Evolutionary conservation across 2,329 filamentous ascomycete genomes (phyloP).

Genomic region (Pseudogymnoascus verrucosus): DNA sequence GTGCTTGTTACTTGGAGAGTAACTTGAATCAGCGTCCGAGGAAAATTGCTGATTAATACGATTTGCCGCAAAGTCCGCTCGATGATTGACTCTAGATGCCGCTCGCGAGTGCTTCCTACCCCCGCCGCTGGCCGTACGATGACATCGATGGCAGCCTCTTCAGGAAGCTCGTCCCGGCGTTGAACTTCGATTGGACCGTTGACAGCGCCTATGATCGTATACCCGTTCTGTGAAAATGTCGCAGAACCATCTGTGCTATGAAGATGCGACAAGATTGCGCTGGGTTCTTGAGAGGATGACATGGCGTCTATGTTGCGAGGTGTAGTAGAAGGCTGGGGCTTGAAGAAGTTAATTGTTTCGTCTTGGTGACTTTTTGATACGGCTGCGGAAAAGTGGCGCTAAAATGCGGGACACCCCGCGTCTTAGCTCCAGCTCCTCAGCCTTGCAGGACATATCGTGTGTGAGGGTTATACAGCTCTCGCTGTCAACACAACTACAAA

Average conservation of each 20-base stretch:
- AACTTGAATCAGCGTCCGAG: conserved; percentile 69
- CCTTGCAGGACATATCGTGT: conserved; percentile 3
- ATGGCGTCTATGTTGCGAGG: conserved; percentile 28
- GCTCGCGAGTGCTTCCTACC: conserved; percentile 69
- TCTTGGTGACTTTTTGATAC: conserved; percentile 8
- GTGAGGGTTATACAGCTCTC: neutral
- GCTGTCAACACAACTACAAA: conserved; percentile 13
- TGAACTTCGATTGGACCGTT: conserved; percentile 90
- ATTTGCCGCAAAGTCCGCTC: conserved; percentile 65
- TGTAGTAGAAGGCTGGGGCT: neutral
- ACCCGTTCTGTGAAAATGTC: conserved; percentile 66
- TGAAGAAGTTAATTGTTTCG: conserved; percentile 3
- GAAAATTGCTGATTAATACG: conserved; percentile 67
- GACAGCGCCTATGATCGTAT: conserved; percentile 74
- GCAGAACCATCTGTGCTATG: conserved; percentile 73
- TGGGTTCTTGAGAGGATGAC: conserved; percentile 40
- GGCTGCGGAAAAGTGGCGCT: conserved; percentile 9
- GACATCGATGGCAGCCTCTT: conserved; percentile 85
- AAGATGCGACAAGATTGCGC: conserved; percentile 44
- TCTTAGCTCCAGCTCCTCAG: conserved; percentile 7
- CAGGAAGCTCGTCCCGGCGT: conserved; percentile 81
- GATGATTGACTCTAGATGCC: conserved; percentile 73
- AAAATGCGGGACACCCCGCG: conserved; percentile 12
- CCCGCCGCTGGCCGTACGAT: conserved; percentile 79
- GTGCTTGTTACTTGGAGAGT: conserved; percentile 67